These are phyloP conservation scores for Blepharisma undulans DNA, from an alignment of 169 alveolate species.

Conservation along the genomic window DNA sequence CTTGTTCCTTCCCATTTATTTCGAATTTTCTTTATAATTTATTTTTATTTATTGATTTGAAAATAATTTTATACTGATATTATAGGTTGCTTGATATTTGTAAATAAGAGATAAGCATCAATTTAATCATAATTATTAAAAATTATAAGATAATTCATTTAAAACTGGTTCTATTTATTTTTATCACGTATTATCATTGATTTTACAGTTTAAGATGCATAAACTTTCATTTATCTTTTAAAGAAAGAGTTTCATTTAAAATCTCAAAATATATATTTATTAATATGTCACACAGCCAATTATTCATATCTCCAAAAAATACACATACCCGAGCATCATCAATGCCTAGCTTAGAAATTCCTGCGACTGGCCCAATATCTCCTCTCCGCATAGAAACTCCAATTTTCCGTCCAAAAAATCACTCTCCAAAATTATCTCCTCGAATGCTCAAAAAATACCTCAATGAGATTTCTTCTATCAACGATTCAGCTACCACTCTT, in stretches of 20 bases:
- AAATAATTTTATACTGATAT: too few relatives aligned
- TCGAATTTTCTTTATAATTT: neutral
- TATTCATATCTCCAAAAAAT: neutral
- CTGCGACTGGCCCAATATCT: neutral
- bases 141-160: too few relatives aligned
- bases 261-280: neutral
- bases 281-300: neutral
- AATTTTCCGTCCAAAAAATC: neutral
- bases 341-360: neutral
- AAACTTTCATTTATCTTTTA: too few relatives aligned
- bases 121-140: too few relatives aligned
- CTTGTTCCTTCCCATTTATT: constrained; percentile 68
- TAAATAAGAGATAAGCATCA: too few relatives aligned
- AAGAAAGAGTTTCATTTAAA: too few relatives aligned
- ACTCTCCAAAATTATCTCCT: neutral
- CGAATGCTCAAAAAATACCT: neutral
- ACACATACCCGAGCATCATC: neutral
- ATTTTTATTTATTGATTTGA: too few relatives aligned
- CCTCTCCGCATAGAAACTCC: neutral
- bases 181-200: too few relatives aligned
- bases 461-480: neutral
- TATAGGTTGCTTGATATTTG: too few relatives aligned
- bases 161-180: too few relatives aligned
- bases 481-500: neutral
- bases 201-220: too few relatives aligned